Evolutionary conservation across 176 grass and related monocot species (phyloP).

Genomic region (Pontederia paniculata): DNA sequence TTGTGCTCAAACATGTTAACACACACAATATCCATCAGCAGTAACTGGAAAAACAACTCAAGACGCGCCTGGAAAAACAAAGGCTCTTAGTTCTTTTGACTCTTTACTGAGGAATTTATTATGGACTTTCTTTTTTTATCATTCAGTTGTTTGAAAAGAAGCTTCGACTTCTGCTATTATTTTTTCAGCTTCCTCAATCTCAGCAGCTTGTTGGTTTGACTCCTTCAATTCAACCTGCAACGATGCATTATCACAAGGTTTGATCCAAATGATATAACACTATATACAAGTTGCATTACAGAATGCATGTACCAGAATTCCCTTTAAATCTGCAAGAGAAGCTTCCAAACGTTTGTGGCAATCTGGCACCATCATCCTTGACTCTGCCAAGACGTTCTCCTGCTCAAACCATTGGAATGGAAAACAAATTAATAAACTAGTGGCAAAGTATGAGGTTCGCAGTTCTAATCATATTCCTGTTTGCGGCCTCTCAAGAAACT

Average conservation of each 20-base stretch:
- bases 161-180: constrained; percentile 60
- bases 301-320: constrained; percentile 38
- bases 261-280: background rate
- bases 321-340: constrained; percentile 69
- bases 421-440: no score
- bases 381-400: constrained; percentile 94
- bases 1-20: no score
- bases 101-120: no score
- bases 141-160: constrained; percentile 37
- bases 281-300: background rate
- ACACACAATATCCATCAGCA: no score
- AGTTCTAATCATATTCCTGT: no score
- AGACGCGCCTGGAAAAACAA: no score
- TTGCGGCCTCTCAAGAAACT: no score
- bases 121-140: no score
- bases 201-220: constrained; percentile 47
- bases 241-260: background rate
- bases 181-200: constrained; percentile 67
- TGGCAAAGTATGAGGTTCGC: no score
- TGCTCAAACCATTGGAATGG: constrained; percentile 1
- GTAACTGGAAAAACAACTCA: no score
- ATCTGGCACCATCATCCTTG: constrained; percentile 95
- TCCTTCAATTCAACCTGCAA: constrained; percentile 74
- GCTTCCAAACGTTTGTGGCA: constrained; percentile 86
- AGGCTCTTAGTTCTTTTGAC: no score